Evolutionary conservation across 192 early-diverging fungal species (phyloP).

Genomic region (Coemansia sp.): DNA sequence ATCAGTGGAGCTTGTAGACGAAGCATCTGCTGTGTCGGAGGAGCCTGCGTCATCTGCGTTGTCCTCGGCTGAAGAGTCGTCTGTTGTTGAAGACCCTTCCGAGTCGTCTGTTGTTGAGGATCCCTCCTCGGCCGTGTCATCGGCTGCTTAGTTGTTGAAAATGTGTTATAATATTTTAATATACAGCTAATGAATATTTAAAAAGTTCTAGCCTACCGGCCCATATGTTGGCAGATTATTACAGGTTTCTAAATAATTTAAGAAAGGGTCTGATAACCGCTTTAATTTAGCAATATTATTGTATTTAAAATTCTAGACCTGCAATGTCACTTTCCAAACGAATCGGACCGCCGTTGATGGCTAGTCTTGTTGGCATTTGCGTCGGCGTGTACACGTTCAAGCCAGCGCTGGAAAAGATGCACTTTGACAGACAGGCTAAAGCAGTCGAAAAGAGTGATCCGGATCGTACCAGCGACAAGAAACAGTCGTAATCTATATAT

Average conservation of each 20-base stretch:
- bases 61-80: too few relatives aligned
- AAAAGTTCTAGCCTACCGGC: neutral
- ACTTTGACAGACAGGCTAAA: neutral
- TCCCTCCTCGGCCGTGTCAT: too few relatives aligned
- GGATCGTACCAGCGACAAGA: neutral
- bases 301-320: neutral
- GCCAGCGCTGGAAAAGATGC: slow-evolving; percentile 21
- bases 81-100: neutral
- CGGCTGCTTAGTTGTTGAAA: too few relatives aligned
- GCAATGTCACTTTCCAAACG: slow-evolving; percentile 13
- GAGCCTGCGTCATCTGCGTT: too few relatives aligned
- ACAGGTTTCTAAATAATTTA: too few relatives aligned
- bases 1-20: neutral
- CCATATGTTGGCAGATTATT: neutral
- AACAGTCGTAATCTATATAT: neutral
- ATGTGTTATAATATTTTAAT: neutral
- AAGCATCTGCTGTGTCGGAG: neutral
- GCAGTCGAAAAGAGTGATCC: slow-evolving; percentile 10
- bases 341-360: slow-evolving; percentile 31
- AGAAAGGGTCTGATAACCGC: too few relatives aligned
- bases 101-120: neutral
- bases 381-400: slow-evolving; percentile 35
- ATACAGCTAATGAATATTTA: neutral
- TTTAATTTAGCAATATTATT: too few relatives aligned
- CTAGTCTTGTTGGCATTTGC: slow-evolving; percentile 17